Base-by-base conservation (phyloP, 2,329 filamentous ascomycete species). In the Botrytis fragariae region DNA sequence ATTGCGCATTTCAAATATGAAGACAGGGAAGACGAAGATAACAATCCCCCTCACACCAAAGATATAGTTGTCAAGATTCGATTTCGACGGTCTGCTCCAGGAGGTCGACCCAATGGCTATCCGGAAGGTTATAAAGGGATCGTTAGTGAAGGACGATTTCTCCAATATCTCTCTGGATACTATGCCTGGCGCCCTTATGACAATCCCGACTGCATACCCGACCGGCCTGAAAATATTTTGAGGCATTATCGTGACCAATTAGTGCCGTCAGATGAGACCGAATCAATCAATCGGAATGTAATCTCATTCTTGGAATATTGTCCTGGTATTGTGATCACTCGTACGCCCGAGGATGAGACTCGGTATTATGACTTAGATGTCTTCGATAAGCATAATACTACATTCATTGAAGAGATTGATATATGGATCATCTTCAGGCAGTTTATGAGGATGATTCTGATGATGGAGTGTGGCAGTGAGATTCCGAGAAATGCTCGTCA, bases 381-480 rank as follows among this genome's bases (percentile, higher is more conserved):
- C 12, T 68, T 68, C 29, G 48, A 68, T 57, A 14, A 20, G 25
- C 0, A 22, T 16, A n/a, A 14, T 22, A 1, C 6, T 9, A 4
- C 1, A 1, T n/a, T 5, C 14, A 8, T 68, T 42, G 18, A 25
- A 12, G 69, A 71, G 37, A 20, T 64, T 4, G 69, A 71, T 45
- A 42, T 71, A 32, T 71, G 69, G 69, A 7, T 18, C 9, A 65
- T 71, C 5, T 57, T 71, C 29, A 37, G 7, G 22, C 69, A 71
- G 60, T 71, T 71, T 35, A 32, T 37, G 35, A 71, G 61, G 45
- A 71, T 71, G 69, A 20, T 71, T 3, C 12, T 54, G 29, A 51
- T 71, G 45, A 7, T 71, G 45, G 69, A 71, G 32, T 8, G 20
- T 16, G 69, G 69, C 4, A 42, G 42, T n/a, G 69, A 71, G 18